Evolutionary conservation across 306 rosid species (phyloP), one percentile per base, ranked within the genome.

Genomic region (Arachis stenosperma): DNA sequence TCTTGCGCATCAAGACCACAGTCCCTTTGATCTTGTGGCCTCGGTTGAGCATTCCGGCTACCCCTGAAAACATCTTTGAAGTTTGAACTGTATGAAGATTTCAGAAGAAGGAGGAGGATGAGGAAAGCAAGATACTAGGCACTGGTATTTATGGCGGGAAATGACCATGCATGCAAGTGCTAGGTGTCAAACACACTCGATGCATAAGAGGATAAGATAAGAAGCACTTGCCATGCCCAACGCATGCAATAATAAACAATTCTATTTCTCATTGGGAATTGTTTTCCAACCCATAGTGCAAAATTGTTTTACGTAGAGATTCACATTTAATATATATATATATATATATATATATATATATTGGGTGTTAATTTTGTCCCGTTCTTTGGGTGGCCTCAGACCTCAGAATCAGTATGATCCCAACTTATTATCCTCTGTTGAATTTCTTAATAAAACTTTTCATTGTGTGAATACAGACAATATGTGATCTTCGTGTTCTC

Each of bases 1-100:
- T 80, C 68, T 80, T 83, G 1, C 71, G 27, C 87, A 76, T 83
- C 71, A 83, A 63, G 67, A 83, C 82, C 68, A 80, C 80, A 6
- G 77, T 62, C 14, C 87, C 87, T 51, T 50, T 83, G 2, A 83
- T 51, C 71, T 76, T 80, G 0, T 57, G 36, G 2, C 82, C 84
- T n/a, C 44, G 68, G 13, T 76, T 56, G 1, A 80, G 15, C 2
- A 80, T 62, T 27, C 83, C 83, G 0, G 61, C 8, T 5, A 73
- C 67, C 14, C 71, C 71, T 53, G 70, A 4, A 69, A 76, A 76
- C 87, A 83, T 83, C 67, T 56, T 79, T 40, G 1, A 9, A 14
- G 11, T 2, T 15, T 17, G 10, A 6, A 44, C 50, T 46, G 3
- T 46, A 6, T 46, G 11, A 10, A 46, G 37, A 33, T 33, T 33